phyloP scores from a whole-genome alignment of 768 basidiomycete genomes.

The Coprinopsis marcescibilis region DNA sequence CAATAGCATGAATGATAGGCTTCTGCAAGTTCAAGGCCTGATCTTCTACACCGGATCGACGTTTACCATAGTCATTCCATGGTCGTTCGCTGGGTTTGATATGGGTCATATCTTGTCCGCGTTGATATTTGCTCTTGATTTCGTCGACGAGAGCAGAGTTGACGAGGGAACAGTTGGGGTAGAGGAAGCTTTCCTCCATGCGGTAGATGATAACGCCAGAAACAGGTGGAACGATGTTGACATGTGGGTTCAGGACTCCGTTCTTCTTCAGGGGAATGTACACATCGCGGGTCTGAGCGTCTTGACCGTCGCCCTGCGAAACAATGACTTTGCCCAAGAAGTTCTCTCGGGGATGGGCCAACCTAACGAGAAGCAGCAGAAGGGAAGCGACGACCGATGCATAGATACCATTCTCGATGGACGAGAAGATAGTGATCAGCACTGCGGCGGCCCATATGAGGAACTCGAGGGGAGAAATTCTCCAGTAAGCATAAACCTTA shows the following conservation, averaged over 20 bases:
- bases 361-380: conserved; percentile 74
- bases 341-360: conserved; percentile 82
- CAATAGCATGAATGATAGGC: conserved; percentile 76
- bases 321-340: conserved; percentile 87
- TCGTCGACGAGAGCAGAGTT: conserved; percentile 76
- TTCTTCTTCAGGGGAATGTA: conserved; percentile 70
- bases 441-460: conserved; percentile 85
- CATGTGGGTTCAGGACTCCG: conserved; percentile 57
- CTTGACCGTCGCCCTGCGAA: conserved; percentile 22
- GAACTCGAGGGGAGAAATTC: conserved; percentile 89
- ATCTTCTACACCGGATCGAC: conserved; percentile 40
- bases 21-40: conserved; percentile 45
- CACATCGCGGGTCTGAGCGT: conserved; percentile 57
- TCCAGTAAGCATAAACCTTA: conserved; percentile 86
- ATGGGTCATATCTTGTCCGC: conserved; percentile 67
- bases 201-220: conserved; percentile 91
- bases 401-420: conserved; percentile 91
- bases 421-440: conserved; percentile 85
- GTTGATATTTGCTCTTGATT: conserved; percentile 70
- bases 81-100: conserved; percentile 68
- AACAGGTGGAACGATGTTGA: conserved; percentile 71
- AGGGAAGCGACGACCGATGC: conserved; percentile 76
- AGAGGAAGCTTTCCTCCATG: conserved; percentile 85
- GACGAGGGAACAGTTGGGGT: conserved; percentile 66
- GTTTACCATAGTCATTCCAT: conserved; percentile 92